These are phyloP conservation scores for Diaporthe humulicola DNA, from an alignment of 2,329 filamentous ascomycete genomes.

Conservation along the genomic window DNA sequence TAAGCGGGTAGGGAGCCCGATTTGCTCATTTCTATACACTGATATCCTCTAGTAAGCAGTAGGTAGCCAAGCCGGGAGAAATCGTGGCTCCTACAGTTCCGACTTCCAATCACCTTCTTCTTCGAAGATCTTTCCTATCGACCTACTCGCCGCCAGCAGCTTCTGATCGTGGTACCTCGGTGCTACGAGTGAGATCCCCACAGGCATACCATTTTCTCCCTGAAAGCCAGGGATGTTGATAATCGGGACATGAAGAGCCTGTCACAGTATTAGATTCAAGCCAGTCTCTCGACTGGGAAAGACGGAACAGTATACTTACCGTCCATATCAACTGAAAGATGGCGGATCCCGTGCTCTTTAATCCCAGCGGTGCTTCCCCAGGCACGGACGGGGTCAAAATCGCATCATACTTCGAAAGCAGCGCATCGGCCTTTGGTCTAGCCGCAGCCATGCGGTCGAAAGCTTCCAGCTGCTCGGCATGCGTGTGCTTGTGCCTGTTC, in stretches of 20 bases:
- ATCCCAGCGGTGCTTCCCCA: constrained; percentile 70
- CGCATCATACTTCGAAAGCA: constrained; percentile 65
- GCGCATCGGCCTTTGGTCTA: constrained; percentile 66
- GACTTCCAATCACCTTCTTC: constrained; percentile 51
- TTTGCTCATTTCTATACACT: not conserved
- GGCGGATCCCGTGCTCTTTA: constrained; percentile 66
- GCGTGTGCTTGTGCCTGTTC: constrained; percentile 57
- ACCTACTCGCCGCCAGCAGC: constrained; percentile 54
- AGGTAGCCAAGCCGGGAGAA: not conserved
- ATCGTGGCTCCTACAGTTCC: not conserved
- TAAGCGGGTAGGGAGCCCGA: too few species aligned
- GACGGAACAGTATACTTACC: constrained; percentile 49
- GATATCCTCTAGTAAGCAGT: not conserved
- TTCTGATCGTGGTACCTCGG: constrained; percentile 59
- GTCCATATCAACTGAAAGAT: constrained; percentile 67
- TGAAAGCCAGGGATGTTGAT: constrained; percentile 75
- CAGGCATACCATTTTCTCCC: constrained; percentile 68
- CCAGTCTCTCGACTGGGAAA: not conserved
- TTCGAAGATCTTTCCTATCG: constrained; percentile 56
- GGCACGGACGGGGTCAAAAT: constrained; percentile 70
- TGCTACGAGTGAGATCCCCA: constrained; percentile 68
- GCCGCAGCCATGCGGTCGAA: constrained; percentile 68
- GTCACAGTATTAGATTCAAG: not conserved
- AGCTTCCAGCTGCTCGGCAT: constrained; percentile 63
- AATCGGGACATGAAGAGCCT: constrained; percentile 70